Percentiles rank a stretch among this genome's conserved stretches.
phyloP scores from a whole-genome alignment of 805 yeast genomes.

The Kregervanrija delftensis region DNA sequence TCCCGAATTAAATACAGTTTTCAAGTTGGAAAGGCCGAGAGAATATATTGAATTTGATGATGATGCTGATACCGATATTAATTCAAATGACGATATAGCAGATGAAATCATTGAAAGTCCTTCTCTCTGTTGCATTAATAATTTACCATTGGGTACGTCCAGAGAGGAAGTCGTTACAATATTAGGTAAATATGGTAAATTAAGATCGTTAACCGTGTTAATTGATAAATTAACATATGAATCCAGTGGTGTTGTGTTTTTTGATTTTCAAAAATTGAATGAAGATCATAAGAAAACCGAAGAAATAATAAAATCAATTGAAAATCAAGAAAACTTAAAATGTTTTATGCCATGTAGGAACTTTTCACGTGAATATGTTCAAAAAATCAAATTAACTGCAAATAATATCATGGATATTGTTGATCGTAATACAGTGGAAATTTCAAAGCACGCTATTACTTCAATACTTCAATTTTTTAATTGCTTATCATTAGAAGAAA shows the following conservation, averaged over 20 bases:
- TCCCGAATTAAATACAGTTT: slow-evolving; percentile 25
- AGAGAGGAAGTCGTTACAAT: slow-evolving; percentile 38
- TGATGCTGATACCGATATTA: neutral
- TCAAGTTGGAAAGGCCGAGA: slow-evolving; percentile 37
- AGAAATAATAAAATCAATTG: slow-evolving; percentile 27
- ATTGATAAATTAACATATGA: slow-evolving; percentile 41
- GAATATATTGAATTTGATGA: slow-evolving; percentile 28
- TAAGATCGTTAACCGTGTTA: slow-evolving; percentile 36
- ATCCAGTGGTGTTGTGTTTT: slow-evolving; percentile 55
- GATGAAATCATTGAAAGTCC: slow-evolving; percentile 34
- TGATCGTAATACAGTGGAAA: slow-evolving; percentile 5
- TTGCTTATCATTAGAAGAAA: slow-evolving; percentile 56
- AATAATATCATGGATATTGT: slow-evolving; percentile 13
- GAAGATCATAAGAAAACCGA: slow-evolving; percentile 11
- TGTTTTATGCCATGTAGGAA: slow-evolving; percentile 36
- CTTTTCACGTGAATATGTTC: slow-evolving; percentile 16
- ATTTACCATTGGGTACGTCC: slow-evolving; percentile 36
- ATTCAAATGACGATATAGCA: slow-evolving; percentile 6
- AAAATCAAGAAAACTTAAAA: slow-evolving; percentile 26
- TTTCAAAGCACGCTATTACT: slow-evolving; percentile 22
- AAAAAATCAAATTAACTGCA: slow-evolving; percentile 16
- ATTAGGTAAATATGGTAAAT: slow-evolving; percentile 33
- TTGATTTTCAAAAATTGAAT: slow-evolving; percentile 30
- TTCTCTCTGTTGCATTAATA: slow-evolving; percentile 25
- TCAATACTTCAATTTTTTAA: slow-evolving; percentile 62